A percentile compares a stretch with the other conserved stretches of the same genome.
These are phyloP conservation scores for Penicillium sp. DNA, from an alignment of 2,329 filamentous ascomycete species.

Conservation along the genomic window DNA sequence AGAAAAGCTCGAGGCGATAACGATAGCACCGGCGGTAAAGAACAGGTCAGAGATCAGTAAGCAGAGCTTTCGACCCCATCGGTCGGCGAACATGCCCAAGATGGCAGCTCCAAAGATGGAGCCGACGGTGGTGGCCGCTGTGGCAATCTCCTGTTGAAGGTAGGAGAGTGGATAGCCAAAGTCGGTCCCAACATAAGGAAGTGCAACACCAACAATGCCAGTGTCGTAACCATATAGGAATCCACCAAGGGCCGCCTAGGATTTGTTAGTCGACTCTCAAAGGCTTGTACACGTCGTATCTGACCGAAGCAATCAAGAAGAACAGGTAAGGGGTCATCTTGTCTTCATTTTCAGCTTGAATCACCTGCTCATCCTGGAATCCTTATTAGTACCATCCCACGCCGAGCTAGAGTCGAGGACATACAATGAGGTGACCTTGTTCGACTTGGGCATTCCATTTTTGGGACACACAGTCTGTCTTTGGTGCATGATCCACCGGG, in stretches of 20 bases:
- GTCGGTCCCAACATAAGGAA: neutral
- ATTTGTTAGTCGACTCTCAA: too few relatives aligned
- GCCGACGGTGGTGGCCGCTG: neutral
- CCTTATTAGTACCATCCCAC: too few relatives aligned
- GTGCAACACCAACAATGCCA: neutral
- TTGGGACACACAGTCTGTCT: too few relatives aligned
- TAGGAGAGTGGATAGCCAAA: neutral
- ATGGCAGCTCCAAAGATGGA: neutral
- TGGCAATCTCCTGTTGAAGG: conserved; percentile 1
- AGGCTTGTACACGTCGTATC: too few relatives aligned
- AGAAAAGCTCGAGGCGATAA: neutral
- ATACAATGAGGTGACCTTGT: too few relatives aligned
- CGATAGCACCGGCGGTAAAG: neutral
- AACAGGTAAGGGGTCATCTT: neutral
- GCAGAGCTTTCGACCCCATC: neutral
- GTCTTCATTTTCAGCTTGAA: conserved; percentile 1
- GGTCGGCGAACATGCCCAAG: neutral
- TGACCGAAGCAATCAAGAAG: neutral
- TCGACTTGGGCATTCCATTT: too few relatives aligned
- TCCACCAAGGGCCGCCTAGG: neutral
- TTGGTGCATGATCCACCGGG: too few relatives aligned
- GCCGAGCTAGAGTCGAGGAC: too few relatives aligned
- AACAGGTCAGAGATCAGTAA: neutral
- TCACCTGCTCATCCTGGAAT: too few relatives aligned
- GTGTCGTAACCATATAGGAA: neutral